These are phyloP conservation scores for Ophiostoma ulmi DNA, from an alignment of 2,329 filamentous ascomycete species.

Conservation along the genomic window DNA sequence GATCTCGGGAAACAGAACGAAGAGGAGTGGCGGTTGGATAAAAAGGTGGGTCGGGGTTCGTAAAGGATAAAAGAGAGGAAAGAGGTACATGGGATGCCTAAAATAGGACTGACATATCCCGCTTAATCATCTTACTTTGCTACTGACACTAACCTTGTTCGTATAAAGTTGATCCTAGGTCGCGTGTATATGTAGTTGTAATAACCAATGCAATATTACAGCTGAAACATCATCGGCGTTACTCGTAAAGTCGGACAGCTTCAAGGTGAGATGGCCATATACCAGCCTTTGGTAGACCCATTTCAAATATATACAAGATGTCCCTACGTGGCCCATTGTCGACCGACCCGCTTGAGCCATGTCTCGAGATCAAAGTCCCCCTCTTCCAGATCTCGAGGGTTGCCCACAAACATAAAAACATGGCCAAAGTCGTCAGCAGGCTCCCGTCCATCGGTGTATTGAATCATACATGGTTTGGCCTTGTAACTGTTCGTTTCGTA, in stretches of 20 bases:
- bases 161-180: too few relatives aligned
- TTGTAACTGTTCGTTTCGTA: slow-evolving; percentile 4
- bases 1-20: not conserved
- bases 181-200: too few relatives aligned
- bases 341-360: not conserved
- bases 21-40: not conserved
- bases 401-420: not conserved
- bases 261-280: too few relatives aligned
- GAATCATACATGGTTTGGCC: not conserved
- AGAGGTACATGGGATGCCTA: not conserved
- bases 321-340: not conserved
- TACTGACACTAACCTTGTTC: too few relatives aligned
- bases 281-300: too few relatives aligned
- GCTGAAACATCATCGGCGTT: too few relatives aligned
- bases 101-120: too few relatives aligned
- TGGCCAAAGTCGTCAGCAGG: not conserved
- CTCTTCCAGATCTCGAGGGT: not conserved
- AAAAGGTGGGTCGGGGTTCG: not conserved
- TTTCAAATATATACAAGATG: too few relatives aligned
- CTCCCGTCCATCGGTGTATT: not conserved
- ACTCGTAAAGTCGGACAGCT: too few relatives aligned
- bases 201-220: too few relatives aligned
- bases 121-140: too few relatives aligned
- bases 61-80: not conserved
- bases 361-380: not conserved